These are phyloP conservation scores for Dioscorea alata DNA, from an alignment of 106 monocot species.

Conservation along the genomic window DNA sequence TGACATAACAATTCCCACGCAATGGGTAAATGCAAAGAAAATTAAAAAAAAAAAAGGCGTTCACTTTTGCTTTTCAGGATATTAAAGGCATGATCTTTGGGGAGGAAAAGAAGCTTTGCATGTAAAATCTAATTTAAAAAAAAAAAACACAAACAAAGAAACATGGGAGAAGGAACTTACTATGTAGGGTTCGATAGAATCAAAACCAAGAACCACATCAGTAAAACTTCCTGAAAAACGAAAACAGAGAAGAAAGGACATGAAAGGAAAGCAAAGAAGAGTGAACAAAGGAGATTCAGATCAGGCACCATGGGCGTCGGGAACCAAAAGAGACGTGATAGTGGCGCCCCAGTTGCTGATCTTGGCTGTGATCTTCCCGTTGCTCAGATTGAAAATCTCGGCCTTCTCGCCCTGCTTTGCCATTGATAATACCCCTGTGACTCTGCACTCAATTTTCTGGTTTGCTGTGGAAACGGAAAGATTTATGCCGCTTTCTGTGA, in stretches of 20 bases:
- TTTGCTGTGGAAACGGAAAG: neutral
- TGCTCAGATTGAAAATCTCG: constrained; percentile 53
- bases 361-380: constrained; percentile 52
- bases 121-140: no score
- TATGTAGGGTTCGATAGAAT: constrained; percentile 52
- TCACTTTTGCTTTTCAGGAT: no score
- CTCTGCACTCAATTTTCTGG: neutral
- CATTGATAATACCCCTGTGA: neutral
- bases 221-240: constrained; percentile 40
- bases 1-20: no score
- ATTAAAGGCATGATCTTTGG: no score
- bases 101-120: no score
- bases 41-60: no score
- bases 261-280: neutral
- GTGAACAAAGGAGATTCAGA: neutral
- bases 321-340: constrained; percentile 75
- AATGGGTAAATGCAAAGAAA: no score
- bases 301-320: constrained; percentile 49
- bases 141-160: no score
- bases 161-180: constrained; percentile 11
- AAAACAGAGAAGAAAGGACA: neutral
- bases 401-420: constrained; percentile 8
- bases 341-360: constrained; percentile 73
- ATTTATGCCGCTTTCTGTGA: no score
- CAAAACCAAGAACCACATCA: constrained; percentile 83